phyloP scores from a whole-genome alignment of 2,329 filamentous ascomycete species.

The Bipolaris gigantea region DNA sequence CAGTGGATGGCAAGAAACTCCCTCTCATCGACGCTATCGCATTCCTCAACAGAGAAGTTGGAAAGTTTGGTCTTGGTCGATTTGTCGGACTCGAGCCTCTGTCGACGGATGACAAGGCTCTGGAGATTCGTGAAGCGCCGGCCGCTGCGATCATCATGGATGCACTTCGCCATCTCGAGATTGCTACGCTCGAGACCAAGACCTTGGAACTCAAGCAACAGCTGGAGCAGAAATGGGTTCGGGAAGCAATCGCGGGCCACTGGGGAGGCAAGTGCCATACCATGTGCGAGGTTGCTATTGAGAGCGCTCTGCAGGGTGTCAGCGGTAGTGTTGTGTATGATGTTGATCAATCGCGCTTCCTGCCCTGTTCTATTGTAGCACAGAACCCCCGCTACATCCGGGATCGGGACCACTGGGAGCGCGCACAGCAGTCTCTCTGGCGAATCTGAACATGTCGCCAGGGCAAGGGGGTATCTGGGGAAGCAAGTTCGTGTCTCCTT shows the following conservation, averaged over 20 bases:
- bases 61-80: not conserved
- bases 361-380: not conserved
- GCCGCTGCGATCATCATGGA: not conserved
- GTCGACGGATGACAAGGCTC: not conserved
- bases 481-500: too few species aligned
- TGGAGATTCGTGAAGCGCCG: not conserved
- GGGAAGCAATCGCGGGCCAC: not conserved
- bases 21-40: not conserved
- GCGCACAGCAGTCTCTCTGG: too few species aligned
- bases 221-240: not conserved
- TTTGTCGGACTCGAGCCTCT: not conserved
- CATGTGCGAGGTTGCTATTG: not conserved
- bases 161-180: not conserved
- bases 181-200: not conserved
- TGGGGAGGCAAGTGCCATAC: not conserved
- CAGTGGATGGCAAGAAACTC: not conserved
- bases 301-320: not conserved
- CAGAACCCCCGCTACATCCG: not conserved
- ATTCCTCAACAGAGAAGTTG: not conserved
- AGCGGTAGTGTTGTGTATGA: not conserved
- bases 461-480: too few species aligned
- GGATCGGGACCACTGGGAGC: not conserved
- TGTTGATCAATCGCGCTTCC: not conserved
- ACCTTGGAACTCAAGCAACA: not conserved
- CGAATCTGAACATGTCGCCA: too few species aligned